Evolutionary conservation across 352 stramenopile genomes (phyloP).

Genomic region (Phytophthora cactorum): DNA sequence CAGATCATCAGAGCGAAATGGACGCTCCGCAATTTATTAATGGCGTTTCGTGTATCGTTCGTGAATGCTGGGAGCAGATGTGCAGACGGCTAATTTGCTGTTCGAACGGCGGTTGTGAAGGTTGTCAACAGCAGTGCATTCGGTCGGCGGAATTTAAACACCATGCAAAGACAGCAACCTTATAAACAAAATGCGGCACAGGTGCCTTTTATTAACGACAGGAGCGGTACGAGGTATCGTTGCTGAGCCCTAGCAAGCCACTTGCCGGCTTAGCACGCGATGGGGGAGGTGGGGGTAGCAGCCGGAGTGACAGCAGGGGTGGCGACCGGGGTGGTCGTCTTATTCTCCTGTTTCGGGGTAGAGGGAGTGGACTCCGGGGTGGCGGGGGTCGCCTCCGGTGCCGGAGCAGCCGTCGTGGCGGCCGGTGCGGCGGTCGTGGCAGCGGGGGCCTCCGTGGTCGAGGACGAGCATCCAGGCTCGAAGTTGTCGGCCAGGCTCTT

Average conservation of each 20-base stretch:
- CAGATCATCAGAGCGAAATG: too few relatives aligned
- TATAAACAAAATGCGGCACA: slow-evolving; percentile 29
- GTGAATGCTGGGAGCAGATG: too few relatives aligned
- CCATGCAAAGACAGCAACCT: neutral
- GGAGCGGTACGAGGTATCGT: slow-evolving; percentile 25
- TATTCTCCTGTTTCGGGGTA: neutral
- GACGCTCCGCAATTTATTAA: too few relatives aligned
- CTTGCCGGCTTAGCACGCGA: slow-evolving; percentile 32
- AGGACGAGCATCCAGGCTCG: slow-evolving; percentile 31
- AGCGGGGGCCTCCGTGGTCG: slow-evolving; percentile 20
- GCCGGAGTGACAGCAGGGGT: slow-evolving; percentile 4
- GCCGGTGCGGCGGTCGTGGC: neutral
- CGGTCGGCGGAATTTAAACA: neutral
- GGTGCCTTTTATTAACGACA: slow-evolving; percentile 32
- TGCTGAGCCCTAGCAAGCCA: slow-evolving; percentile 24
- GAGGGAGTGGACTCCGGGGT: neutral
- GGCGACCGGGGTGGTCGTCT: slow-evolving; percentile 1
- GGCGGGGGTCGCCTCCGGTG: slow-evolving; percentile 2
- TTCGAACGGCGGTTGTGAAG: too few relatives aligned
- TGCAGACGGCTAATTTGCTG: too few relatives aligned
- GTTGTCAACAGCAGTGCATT: neutral
- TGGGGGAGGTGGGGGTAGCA: slow-evolving; percentile 19
- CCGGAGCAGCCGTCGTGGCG: neutral
- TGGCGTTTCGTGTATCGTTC: too few relatives aligned
- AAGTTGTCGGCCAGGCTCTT: slow-evolving; percentile 43